Conservation (phyloP, 805 yeast genomes). For the Kazachstania martiniae region DNA sequence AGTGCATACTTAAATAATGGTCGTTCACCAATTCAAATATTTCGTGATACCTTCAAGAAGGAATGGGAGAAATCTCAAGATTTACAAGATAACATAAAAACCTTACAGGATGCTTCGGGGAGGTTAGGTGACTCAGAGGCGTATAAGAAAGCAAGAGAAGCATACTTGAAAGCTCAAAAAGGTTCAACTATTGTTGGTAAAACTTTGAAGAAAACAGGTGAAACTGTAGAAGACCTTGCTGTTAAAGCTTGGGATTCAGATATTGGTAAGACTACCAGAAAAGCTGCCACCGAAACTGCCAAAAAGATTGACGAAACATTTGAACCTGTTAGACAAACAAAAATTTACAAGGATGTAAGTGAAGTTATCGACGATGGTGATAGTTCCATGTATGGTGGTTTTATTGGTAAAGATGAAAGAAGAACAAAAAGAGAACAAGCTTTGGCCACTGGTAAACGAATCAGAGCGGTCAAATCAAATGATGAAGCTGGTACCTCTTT, state of each 20-base stretch:
- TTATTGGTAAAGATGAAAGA: constrained; percentile 75
- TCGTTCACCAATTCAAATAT: constrained; percentile 76
- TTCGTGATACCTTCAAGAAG: constrained; percentile 78
- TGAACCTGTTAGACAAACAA: constrained; percentile 89
- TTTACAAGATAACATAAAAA: constrained; percentile 84
- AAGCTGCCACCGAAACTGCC: constrained; percentile 73
- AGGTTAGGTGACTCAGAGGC: constrained; percentile 90
- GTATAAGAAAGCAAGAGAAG: constrained; percentile 84
- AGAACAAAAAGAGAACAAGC: constrained; percentile 56
- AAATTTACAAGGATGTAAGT: constrained; percentile 77
- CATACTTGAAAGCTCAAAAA: constrained; percentile 75
- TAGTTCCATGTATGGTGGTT: constrained; percentile 83
- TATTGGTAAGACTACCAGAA: constrained; percentile 80
- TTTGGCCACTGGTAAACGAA: constrained; percentile 45
- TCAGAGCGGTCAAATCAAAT: constrained; percentile 62
- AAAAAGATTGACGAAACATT: constrained; percentile 73
- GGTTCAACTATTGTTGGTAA: constrained; percentile 58
- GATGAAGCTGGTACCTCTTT: constrained; percentile 76
- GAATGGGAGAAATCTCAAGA: constrained; percentile 90
- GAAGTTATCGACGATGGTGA: constrained; percentile 90
- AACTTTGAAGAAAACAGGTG: constrained; percentile 82
- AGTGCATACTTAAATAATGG: not conserved
- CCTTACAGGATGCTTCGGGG: constrained; percentile 92
- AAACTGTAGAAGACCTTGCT: constrained; percentile 83
- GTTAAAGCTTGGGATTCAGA: constrained; percentile 93